These are phyloP conservation scores for Puccinia triticina DNA, from an alignment of 1,284 basidiomycete species.

Conservation along the genomic window DNA sequence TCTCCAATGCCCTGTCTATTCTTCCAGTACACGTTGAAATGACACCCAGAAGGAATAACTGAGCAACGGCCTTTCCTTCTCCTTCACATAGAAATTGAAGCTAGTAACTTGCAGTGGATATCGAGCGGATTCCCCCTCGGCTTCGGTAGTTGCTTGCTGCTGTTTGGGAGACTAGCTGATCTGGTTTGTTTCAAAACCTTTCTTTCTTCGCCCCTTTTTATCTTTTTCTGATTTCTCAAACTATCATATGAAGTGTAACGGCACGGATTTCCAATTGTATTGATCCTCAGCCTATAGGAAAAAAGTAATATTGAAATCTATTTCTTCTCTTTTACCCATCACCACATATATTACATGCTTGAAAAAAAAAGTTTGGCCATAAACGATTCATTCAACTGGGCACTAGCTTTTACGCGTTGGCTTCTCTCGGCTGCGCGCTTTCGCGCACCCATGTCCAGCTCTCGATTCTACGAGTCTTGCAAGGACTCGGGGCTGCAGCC, in stretches of 20 bases:
- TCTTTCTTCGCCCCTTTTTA: too few species aligned
- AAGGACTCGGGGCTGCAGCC: conserved; percentile 45
- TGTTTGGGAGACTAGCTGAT: conserved; percentile 46
- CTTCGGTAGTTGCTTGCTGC: conserved; percentile 26
- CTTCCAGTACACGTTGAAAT: not conserved
- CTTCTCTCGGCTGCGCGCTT: conserved; percentile 24
- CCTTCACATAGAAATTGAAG: conserved; percentile 15
- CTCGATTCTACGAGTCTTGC: conserved; percentile 39
- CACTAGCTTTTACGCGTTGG: not conserved
- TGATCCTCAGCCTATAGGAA: too few species aligned
- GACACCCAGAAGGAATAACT: too few species aligned
- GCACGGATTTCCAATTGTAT: too few species aligned
- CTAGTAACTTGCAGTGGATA: conserved; percentile 36
- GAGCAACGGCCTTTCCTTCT: too few species aligned
- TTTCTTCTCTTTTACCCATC: too few species aligned
- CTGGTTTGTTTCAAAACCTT: not conserved
- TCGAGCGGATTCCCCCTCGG: conserved; percentile 29
- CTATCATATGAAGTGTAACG: too few species aligned
- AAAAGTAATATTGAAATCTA: too few species aligned
- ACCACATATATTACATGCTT: too few species aligned
- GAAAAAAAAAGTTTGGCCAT: conserved; percentile 33
- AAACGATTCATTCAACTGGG: conserved; percentile 36
- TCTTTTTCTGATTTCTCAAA: too few species aligned
- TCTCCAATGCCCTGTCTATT: not conserved
- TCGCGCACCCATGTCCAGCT: conserved; percentile 32